Evolutionary conservation across 768 basidiomycete genomes (phyloP).

Genomic region (Lyophyllum atratum): DNA sequence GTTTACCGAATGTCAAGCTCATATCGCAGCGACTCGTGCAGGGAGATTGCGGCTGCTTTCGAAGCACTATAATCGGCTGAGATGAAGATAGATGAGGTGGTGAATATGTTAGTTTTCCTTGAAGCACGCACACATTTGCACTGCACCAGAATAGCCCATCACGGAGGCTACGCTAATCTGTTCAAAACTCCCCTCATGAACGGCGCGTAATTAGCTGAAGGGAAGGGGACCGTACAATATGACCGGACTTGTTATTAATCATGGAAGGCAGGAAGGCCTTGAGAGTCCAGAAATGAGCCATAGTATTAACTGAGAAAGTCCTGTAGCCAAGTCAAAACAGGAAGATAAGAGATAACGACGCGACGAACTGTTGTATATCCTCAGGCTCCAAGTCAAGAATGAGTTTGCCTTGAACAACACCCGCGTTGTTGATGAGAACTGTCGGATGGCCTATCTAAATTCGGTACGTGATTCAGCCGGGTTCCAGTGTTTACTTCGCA

Average conservation of each 20-base stretch:
- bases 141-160: constrained; percentile 68
- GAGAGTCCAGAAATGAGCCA: constrained; percentile 89
- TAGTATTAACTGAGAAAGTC: constrained; percentile 86
- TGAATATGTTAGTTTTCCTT: background rate
- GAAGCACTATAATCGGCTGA: constrained; percentile 89
- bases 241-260: constrained; percentile 76
- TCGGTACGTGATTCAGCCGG: background rate
- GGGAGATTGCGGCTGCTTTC: constrained; percentile 82
- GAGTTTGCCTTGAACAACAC: constrained; percentile 87
- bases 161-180: constrained; percentile 82
- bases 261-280: constrained; percentile 93
- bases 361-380: constrained; percentile 75
- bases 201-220: background rate
- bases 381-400: constrained; percentile 76
- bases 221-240: constrained; percentile 62
- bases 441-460: constrained; percentile 84
- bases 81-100: background rate
- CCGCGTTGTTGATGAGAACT: constrained; percentile 92
- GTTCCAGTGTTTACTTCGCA: background rate
- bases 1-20: constrained; percentile 79
- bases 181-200: constrained; percentile 12
- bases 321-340: constrained; percentile 38
- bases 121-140: constrained; percentile 69
- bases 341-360: background rate
- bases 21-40: constrained; percentile 84